Percentiles rank a stretch among this genome's conserved stretches.
phyloP scores from a whole-genome alignment of 495 filamentous ascomycete genomes.

The Thozetella sp. region DNA sequence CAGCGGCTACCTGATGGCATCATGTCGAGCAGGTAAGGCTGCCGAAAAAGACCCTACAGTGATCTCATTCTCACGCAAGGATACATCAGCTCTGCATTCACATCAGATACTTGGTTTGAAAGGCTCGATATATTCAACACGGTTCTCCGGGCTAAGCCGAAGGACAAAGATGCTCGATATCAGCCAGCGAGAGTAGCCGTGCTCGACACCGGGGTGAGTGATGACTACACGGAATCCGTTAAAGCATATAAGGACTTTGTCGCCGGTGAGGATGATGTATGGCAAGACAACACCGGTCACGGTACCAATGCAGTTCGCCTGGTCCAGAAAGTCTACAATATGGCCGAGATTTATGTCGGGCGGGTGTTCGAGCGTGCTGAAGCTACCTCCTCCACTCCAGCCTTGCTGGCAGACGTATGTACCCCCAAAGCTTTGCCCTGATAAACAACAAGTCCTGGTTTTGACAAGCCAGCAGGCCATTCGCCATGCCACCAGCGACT shows the following conservation, averaged over 20 bases:
- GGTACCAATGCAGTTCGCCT: conserved; percentile 15
- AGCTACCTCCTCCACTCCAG: background rate
- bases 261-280: conserved; percentile 5
- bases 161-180: conserved; percentile 6
- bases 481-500: conserved; percentile 3
- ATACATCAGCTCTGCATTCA: background rate
- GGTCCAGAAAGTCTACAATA: conserved; percentile 12
- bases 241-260: conserved; percentile 21
- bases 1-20: background rate
- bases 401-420: background rate
- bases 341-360: conserved; percentile 10
- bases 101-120: conserved; percentile 9
- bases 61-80: background rate
- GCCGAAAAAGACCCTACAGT: background rate
- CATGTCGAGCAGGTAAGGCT: background rate
- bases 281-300: conserved; percentile 12
- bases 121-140: conserved; percentile 15
- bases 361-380: conserved; percentile 5
- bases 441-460: too few species aligned
- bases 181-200: conserved; percentile 12
- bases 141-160: conserved; percentile 8
- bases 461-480: conserved; percentile 10
- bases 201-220: conserved; percentile 16
- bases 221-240: conserved; percentile 6
- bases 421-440: too few species aligned